A percentile compares a stretch with the other conserved stretches of the same genome.
phyloP scores from a whole-genome alignment of 768 basidiomycete genomes.

The Boletus fagicola region DNA sequence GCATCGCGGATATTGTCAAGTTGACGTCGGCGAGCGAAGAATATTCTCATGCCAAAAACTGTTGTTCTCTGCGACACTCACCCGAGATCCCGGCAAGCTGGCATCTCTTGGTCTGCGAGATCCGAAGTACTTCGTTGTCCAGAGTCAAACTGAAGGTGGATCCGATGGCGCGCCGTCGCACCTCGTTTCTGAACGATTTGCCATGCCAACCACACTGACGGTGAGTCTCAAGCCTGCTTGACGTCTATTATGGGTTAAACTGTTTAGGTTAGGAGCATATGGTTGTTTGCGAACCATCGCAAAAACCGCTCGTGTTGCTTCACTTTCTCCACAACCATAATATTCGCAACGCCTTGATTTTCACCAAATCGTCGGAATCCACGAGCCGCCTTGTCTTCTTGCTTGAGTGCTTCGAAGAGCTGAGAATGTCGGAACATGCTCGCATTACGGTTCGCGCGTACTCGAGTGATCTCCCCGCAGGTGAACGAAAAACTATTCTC shows the following conservation, averaged over 20 bases:
- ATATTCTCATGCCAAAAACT: constrained; percentile 85
- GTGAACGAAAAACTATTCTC: constrained; percentile 74
- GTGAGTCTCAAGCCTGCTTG: constrained; percentile 40
- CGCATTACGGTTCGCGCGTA: constrained; percentile 62
- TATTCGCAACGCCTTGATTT: constrained; percentile 76
- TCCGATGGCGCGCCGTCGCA: constrained; percentile 44
- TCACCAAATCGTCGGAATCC: constrained; percentile 96
- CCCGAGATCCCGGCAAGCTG: constrained; percentile 91
- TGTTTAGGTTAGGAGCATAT: constrained; percentile 70
- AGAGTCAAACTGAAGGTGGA: constrained; percentile 41
- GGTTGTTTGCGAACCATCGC: constrained; percentile 70
- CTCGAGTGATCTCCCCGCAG: constrained; percentile 77
- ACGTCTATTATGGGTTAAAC: neutral
- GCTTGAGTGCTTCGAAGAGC: constrained; percentile 76
- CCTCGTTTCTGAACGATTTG: constrained; percentile 70
- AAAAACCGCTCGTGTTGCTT: constrained; percentile 89
- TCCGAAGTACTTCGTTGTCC: constrained; percentile 88
- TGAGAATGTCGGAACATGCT: constrained; percentile 27
- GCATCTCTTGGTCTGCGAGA: constrained; percentile 72
- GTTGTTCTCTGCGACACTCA: constrained; percentile 94
- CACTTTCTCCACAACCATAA: constrained; percentile 68
- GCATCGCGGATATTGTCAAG: constrained; percentile 28
- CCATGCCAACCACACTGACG: constrained; percentile 74
- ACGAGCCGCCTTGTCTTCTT: constrained; percentile 78
- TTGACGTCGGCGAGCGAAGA: constrained; percentile 57